Base-by-base conservation (phyloP, 2,329 filamentous ascomycete genomes). In the Raffaelea albimanens region DNA sequence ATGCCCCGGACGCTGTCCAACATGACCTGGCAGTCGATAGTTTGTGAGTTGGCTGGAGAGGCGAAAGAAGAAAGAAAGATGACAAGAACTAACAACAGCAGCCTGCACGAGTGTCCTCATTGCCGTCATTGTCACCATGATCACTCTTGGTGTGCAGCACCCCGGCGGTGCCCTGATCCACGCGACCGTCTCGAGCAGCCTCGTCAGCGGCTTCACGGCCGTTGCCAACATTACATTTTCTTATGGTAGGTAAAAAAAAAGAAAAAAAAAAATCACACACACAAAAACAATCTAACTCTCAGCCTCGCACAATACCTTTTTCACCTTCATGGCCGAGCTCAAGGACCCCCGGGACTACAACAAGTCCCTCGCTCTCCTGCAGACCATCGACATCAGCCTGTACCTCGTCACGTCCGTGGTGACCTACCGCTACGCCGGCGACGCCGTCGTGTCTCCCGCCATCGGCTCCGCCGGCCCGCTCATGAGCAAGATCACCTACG, bases 321-420 rank as follows among this genome's bases (percentile, higher is more conserved):
- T 83, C 2, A 77, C 78, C 4, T 76, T 84, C 49, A 83, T 83
- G 46, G 76, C 73, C 0, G 81, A 84, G 63, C 84, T 84, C 78
- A 67, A 65, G 39, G 67, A 70, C 25, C 79, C 80, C 0, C 67
- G 66, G 19, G 75, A 82, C 53, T 83, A 76, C 59, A 70, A 69
- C 50, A 82, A 81, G 59, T 68, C 74, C 0, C 71, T 71, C 0
- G 74, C 68, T 59, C 61, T 64, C 3, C 63, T 77, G 21, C 72
- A 76, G 55, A 61, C 63, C 40, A 68, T 72, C 51, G 69, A 72
- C 2, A 76, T 71, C 4, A 60, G 62, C 19, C 71, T 72, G 51
- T 78, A 78, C 57, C 63, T 69, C 34, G 59, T 73, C 43, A 73
- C 77, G 51, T 69, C 72, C 5, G 61, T 67, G 2, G 68, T 78